phyloP scores from a whole-genome alignment of 495 filamentous ascomycete species.

The Platismatia glauca region DNA sequence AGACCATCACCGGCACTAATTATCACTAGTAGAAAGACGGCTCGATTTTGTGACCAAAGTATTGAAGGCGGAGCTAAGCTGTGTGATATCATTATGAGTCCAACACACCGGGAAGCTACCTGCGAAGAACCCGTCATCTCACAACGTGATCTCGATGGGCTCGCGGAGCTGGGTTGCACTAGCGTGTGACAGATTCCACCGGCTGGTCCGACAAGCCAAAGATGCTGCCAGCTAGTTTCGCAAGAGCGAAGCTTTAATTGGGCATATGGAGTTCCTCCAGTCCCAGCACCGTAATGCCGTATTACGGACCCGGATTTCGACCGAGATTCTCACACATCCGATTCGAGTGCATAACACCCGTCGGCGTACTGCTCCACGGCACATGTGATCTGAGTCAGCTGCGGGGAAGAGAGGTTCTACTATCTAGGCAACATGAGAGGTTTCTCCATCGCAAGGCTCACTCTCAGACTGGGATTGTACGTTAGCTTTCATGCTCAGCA shows the following conservation, averaged over 20 bases:
- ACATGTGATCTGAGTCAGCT: background rate
- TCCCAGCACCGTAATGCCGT: background rate
- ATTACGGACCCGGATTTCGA: background rate
- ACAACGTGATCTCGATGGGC: background rate
- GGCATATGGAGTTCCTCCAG: background rate
- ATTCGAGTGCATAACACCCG: background rate
- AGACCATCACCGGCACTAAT: background rate
- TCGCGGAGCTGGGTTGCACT: background rate
- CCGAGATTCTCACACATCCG: background rate
- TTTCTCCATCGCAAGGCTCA: background rate
- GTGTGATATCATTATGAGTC: background rate
- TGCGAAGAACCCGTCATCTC: background rate
- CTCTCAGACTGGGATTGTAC: background rate
- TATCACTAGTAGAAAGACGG: no score
- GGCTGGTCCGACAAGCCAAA: background rate
- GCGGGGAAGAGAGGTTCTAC: background rate
- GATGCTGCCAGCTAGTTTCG: background rate
- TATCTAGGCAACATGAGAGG: background rate
- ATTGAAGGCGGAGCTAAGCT: no score
- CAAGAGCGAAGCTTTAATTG: background rate
- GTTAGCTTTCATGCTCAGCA: background rate
- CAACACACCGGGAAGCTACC: no score
- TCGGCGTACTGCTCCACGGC: background rate
- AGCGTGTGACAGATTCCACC: background rate
- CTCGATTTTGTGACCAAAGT: background rate